These are phyloP conservation scores for Epichloe uncinata DNA, from an alignment of 2,329 filamentous ascomycete species.

Conservation along the genomic window DNA sequence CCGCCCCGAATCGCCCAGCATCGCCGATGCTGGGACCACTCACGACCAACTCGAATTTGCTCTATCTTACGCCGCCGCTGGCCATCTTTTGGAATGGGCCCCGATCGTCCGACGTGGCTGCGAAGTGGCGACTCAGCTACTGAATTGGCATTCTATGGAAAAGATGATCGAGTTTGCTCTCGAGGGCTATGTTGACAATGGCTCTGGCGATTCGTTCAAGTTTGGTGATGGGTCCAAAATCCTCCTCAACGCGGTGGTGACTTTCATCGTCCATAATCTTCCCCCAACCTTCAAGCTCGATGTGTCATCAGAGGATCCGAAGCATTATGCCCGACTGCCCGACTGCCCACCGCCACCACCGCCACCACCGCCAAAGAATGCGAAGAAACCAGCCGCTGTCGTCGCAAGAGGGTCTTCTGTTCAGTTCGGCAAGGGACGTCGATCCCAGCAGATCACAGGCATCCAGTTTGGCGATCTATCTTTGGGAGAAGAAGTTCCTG, in stretches of 20 bases:
- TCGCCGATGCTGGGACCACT: slow-evolving; percentile 25
- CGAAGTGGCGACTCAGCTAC: slow-evolving; percentile 41
- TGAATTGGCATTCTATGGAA: slow-evolving; percentile 52
- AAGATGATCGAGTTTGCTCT: slow-evolving; percentile 46
- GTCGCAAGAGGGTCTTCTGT: slow-evolving; percentile 26
- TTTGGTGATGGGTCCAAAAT: slow-evolving; percentile 38
- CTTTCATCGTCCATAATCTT: slow-evolving; percentile 48
- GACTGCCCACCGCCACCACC: slow-evolving; percentile 8
- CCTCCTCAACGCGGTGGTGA: slow-evolving; percentile 41
- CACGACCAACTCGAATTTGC: slow-evolving; percentile 38
- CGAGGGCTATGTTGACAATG: slow-evolving; percentile 21
- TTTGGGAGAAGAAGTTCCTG: slow-evolving; percentile 15
- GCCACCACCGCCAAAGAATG: slow-evolving; percentile 5
- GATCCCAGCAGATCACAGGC: slow-evolving; percentile 41
- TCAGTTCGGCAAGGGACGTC: slow-evolving; percentile 22
- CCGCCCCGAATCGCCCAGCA: slow-evolving; percentile 15
- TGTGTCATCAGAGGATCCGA: slow-evolving; percentile 22
- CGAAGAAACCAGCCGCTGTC: slow-evolving; percentile 9
- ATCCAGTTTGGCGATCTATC: slow-evolving; percentile 62
- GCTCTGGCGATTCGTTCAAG: slow-evolving; percentile 31
- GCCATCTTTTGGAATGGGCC: slow-evolving; percentile 41
- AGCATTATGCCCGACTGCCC: slow-evolving; percentile 28
- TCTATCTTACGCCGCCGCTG: slow-evolving; percentile 53
- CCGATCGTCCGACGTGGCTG: slow-evolving; percentile 44
- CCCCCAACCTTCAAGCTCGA: slow-evolving; percentile 48